Percentiles rank a stretch among this genome's conserved stretches.
phyloP scores from a whole-genome alignment of 192 early-diverging fungal genomes.

The Podila epigama region DNA sequence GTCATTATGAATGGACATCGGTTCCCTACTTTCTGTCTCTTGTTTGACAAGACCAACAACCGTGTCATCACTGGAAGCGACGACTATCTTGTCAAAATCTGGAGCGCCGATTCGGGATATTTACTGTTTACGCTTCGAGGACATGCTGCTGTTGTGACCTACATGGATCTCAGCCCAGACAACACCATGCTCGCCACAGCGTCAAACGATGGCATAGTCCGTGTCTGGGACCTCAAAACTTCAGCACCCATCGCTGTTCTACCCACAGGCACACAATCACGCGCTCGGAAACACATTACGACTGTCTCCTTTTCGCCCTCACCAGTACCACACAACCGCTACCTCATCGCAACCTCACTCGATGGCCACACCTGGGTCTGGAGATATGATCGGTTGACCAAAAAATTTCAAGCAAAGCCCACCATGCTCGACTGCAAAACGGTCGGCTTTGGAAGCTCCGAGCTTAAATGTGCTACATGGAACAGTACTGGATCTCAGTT shows the following conservation, averaged over 20 bases:
- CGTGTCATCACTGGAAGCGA: constrained; percentile 88
- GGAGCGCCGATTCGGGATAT: constrained; percentile 80
- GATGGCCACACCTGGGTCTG: constrained; percentile 80
- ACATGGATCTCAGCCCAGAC: constrained; percentile 78
- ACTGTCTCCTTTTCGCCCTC: constrained; percentile 81
- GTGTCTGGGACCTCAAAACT: constrained; percentile 78
- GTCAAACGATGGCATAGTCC: constrained; percentile 76
- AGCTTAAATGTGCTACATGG: constrained; percentile 68
- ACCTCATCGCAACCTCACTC: constrained; percentile 72
- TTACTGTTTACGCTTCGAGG: constrained; percentile 85
- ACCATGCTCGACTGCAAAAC: constrained; percentile 59
- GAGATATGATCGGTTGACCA: constrained; percentile 67
- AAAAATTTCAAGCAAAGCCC: constrained; percentile 64
- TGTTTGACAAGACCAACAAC: constrained; percentile 77
- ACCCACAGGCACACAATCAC: constrained; percentile 44
- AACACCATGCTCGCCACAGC: constrained; percentile 84
- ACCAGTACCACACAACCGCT: constrained; percentile 69
- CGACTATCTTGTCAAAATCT: constrained; percentile 86
- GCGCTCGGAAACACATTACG: constrained; percentile 30
- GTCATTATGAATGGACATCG: constrained; percentile 78
- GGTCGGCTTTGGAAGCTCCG: constrained; percentile 21
- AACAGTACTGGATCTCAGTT: constrained; percentile 82
- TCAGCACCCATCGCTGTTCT: constrained; percentile 73
- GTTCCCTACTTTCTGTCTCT: constrained; percentile 74
- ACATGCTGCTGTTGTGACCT: constrained; percentile 77